phyloP scores from a whole-genome alignment of 1,139 yeast genomes.

The Geotrichum carabidarum region DNA sequence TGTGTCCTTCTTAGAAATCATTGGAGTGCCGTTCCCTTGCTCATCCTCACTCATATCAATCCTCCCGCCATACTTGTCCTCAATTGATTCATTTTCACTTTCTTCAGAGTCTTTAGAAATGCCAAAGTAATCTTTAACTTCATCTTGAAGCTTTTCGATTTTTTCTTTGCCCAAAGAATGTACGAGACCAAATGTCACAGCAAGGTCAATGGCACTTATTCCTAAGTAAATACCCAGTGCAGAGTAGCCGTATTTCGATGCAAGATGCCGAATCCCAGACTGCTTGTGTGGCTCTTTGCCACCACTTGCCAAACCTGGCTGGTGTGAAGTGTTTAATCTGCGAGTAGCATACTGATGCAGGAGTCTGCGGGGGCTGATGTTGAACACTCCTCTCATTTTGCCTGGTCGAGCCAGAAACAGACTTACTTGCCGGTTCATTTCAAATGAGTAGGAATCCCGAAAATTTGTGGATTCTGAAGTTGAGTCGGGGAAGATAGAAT shows the following conservation, averaged over 20 bases:
- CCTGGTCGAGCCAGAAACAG: too few relatives aligned
- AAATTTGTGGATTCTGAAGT: too few relatives aligned
- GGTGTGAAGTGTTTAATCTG: too few relatives aligned
- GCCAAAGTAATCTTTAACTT: slow-evolving; percentile 13
- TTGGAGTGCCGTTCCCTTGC: neutral
- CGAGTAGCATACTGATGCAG: too few relatives aligned
- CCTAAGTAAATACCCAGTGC: slow-evolving; percentile 81
- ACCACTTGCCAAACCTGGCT: neutral
- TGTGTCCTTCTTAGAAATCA: neutral
- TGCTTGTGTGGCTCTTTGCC: neutral
- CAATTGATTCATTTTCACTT: slow-evolving; percentile 11
- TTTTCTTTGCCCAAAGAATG: slow-evolving; percentile 19
- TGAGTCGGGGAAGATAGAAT: too few relatives aligned
- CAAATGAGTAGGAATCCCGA: too few relatives aligned
- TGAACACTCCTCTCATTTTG: too few relatives aligned
- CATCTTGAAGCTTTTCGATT: slow-evolving; percentile 9
- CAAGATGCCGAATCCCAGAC: slow-evolving; percentile 51
- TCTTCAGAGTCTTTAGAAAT: neutral
- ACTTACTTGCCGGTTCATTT: too few relatives aligned
- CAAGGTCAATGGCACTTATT: slow-evolving; percentile 68
- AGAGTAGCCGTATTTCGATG: slow-evolving; percentile 84
- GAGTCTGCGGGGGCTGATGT: too few relatives aligned
- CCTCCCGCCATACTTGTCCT: neutral
- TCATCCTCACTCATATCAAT: neutral
- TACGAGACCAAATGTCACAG: slow-evolving; percentile 73